phyloP scores from a whole-genome alignment of 441 rosid genomes.

The Kokia cookei region DNA sequence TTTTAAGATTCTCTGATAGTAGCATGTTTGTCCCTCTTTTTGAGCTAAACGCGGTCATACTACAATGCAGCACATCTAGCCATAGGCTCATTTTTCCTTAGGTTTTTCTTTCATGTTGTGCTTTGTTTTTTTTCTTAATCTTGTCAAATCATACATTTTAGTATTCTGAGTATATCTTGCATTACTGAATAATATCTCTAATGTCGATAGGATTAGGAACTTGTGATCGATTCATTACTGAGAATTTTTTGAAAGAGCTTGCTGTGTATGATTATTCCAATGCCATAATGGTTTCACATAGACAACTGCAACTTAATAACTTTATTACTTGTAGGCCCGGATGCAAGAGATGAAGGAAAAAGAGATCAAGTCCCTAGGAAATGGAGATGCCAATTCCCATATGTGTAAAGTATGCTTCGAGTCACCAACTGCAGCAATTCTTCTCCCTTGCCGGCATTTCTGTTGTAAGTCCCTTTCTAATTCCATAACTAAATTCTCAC shows the following conservation, averaged over 20 bases:
- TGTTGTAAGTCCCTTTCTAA: slow-evolving; percentile 58
- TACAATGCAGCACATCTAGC: not conserved
- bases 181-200: not conserved
- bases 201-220: not conserved
- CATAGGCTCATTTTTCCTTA: not conserved
- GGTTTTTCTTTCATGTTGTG: not conserved
- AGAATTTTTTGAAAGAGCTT: not conserved
- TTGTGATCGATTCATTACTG: not conserved
- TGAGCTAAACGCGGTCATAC: not conserved
- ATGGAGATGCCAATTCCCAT: slow-evolving; percentile 84
- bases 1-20: not conserved
- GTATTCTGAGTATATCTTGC: not conserved
- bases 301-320: not conserved
- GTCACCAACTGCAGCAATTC: slow-evolving; percentile 88
- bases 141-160: not conserved
- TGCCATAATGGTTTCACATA: not conserved
- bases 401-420: slow-evolving; percentile 95
- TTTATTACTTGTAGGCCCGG: slow-evolving; percentile 52
- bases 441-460: slow-evolving; percentile 97
- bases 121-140: not conserved
- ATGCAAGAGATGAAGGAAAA: slow-evolving; percentile 98
- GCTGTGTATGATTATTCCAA: not conserved
- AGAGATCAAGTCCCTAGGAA: slow-evolving; percentile 59
- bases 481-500: not conserved
- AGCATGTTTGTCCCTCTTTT: not conserved